Evolutionary conservation across 805 yeast genomes (phyloP).

Genomic region (Sugiyamaella smithiae): DNA sequence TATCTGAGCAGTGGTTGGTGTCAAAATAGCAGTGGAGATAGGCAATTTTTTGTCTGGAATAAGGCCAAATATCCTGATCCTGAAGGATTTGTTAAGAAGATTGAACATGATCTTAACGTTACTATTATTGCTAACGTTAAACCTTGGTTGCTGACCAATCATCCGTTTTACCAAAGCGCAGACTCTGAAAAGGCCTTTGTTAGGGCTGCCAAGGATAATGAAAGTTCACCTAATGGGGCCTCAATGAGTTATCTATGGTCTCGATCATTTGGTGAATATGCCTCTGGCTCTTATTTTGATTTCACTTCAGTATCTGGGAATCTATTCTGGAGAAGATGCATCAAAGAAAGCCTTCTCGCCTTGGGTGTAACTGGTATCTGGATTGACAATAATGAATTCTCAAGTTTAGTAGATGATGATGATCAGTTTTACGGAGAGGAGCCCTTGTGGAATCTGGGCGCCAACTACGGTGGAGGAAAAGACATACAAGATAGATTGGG

Average conservation of each 20-base stretch:
- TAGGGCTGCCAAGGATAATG: constrained; percentile 8
- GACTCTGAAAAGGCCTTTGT: constrained; percentile 13
- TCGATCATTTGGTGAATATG: constrained; percentile 9
- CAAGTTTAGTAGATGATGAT: constrained; percentile 12
- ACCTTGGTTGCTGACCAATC: constrained; percentile 14
- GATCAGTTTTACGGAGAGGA: constrained; percentile 6
- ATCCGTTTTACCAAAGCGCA: constrained; percentile 10
- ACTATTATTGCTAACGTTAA: constrained; percentile 13
- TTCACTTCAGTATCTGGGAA: constrained; percentile 11
- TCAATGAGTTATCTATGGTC: constrained; percentile 15
- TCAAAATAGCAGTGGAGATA: constrained; percentile 9
- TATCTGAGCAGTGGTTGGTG: constrained; percentile 18
- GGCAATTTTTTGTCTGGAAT: constrained; percentile 13
- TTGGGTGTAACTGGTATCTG: constrained; percentile 13
- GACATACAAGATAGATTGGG: constrained; percentile 7
- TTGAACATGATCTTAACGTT: constrained; percentile 15
- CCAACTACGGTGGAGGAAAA: constrained; percentile 5
- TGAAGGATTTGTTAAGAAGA: constrained; percentile 7
- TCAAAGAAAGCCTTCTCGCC: neutral
- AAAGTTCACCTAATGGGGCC: constrained; percentile 9
- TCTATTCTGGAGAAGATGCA: constrained; percentile 7
- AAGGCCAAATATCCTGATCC: constrained; percentile 13
- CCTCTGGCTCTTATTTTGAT: constrained; percentile 13
- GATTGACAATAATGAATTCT: constrained; percentile 17
- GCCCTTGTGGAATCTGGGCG: constrained; percentile 12